Conservation (phyloP, 73 alveolate genomes). For the Uronychia setigera region DNA sequence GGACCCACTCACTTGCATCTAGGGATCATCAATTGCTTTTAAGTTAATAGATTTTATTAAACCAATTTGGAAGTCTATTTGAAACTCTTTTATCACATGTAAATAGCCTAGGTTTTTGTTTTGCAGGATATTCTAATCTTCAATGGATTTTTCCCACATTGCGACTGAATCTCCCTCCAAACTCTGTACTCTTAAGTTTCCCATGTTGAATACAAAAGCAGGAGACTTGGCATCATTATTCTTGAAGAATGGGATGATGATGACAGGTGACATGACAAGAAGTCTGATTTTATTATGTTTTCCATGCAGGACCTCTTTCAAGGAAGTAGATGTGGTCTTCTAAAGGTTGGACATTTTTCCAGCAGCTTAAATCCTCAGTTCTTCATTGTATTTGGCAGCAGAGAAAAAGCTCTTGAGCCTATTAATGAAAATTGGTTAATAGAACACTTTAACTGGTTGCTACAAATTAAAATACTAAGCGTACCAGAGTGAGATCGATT, state of each 20-base stretch:
- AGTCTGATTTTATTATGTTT: conserved; percentile 33
- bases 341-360: conserved; percentile 34
- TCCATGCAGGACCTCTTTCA: conserved; percentile 23
- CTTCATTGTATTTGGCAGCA: conserved; percentile 22
- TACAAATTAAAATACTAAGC: conserved; percentile 21
- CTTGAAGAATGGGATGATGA: conserved; percentile 37
- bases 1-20: background rate
- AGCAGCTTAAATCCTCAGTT: conserved; percentile 33
- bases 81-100: conserved; percentile 19
- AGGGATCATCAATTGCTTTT: background rate
- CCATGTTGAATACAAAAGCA: conserved; percentile 45
- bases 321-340: conserved; percentile 1
- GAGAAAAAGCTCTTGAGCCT: conserved; percentile 27
- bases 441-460: conserved; percentile 28
- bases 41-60: background rate
- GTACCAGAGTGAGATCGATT: background rate
- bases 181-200: conserved; percentile 18
- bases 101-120: background rate
- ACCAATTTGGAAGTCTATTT: background rate
- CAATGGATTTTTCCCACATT: background rate
- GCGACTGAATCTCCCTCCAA: background rate
- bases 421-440: conserved; percentile 7
- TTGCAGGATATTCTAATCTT: background rate
- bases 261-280: conserved; percentile 26
- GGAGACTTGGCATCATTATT: conserved; percentile 25